Conservation (phyloP, 2,329 filamentous ascomycete genomes). For the Ceratocystis smalleyi region DNA sequence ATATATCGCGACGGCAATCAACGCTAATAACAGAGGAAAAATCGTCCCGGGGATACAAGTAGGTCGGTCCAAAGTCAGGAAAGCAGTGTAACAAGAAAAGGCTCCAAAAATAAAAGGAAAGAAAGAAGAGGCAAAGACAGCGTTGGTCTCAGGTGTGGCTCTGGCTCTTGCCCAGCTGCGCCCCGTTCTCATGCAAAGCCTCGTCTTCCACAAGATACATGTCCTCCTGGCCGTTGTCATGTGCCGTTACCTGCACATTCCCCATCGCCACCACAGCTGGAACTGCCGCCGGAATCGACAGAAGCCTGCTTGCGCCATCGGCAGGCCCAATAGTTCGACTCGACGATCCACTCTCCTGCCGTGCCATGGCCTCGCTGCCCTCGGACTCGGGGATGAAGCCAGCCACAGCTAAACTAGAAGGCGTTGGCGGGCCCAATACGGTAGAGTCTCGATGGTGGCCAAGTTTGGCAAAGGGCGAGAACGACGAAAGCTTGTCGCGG, state of each 20-base stretch:
- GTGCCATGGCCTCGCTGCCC: not conserved
- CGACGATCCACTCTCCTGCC: conserved; percentile 4
- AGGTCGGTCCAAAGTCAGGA: not conserved
- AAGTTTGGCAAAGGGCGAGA: conserved; percentile 14
- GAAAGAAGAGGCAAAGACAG: not conserved
- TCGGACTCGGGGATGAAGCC: not conserved
- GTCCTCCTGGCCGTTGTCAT: conserved; percentile 14
- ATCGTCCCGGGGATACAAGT: not conserved
- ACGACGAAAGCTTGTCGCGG: conserved; percentile 9
- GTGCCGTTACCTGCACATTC: conserved; percentile 5
- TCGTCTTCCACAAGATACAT: conserved; percentile 15
- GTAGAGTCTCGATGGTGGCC: conserved; percentile 1
- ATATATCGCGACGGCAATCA: not conserved
- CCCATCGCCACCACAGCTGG: not conserved
- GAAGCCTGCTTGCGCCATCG: not conserved
- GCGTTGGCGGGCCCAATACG: not conserved
- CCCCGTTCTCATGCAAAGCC: not conserved
- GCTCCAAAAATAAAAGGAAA: not conserved
- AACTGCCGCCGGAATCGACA: not conserved
- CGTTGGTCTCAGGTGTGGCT: not conserved
- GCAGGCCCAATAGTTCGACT: not conserved
- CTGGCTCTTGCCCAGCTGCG: not conserved
- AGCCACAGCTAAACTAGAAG: not conserved
- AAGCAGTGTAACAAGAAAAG: not conserved
- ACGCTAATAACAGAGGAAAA: not conserved